Conservation (phyloP, 768 basidiomycete genomes). For the Tylopilus vinaceipallidus region DNA sequence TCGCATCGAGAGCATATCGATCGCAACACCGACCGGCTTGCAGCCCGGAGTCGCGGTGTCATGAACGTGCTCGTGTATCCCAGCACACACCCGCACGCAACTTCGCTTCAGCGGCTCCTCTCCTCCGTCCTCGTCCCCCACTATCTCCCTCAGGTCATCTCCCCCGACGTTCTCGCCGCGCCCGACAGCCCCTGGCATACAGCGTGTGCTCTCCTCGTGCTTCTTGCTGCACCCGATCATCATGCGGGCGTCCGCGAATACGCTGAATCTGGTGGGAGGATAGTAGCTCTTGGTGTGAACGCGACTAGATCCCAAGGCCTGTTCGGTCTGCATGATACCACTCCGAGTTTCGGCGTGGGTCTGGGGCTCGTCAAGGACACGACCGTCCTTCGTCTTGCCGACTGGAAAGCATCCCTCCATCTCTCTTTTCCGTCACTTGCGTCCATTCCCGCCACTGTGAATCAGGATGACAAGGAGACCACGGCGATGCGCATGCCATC, state of each 20-base stretch:
- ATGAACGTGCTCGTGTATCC: constrained; percentile 81
- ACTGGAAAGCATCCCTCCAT: constrained; percentile 21
- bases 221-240: constrained; percentile 56
- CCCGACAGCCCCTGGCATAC: constrained; percentile 74
- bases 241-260: constrained; percentile 53
- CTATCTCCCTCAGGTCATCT: constrained; percentile 75
- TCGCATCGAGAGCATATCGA: too few species aligned
- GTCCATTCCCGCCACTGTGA: constrained; percentile 10
- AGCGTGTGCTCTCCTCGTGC: constrained; percentile 74
- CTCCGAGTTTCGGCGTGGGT: constrained; percentile 38
- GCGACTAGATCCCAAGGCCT: constrained; percentile 47
- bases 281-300: constrained; percentile 64
- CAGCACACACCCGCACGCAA: constrained; percentile 56
- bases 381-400: constrained; percentile 24
- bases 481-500: constrained; percentile 11
- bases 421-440: constrained; percentile 27
- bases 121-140: constrained; percentile 60
- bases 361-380: constrained; percentile 32
- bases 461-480: background rate
- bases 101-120: constrained; percentile 47
- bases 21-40: too few species aligned
- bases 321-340: constrained; percentile 33
- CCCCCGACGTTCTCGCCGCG: constrained; percentile 50
- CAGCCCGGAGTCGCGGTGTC: background rate
- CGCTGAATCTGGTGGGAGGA: constrained; percentile 65